Evolutionary conservation across 345 rosid species (phyloP).

Genomic region (Pistacia atlantica): DNA sequence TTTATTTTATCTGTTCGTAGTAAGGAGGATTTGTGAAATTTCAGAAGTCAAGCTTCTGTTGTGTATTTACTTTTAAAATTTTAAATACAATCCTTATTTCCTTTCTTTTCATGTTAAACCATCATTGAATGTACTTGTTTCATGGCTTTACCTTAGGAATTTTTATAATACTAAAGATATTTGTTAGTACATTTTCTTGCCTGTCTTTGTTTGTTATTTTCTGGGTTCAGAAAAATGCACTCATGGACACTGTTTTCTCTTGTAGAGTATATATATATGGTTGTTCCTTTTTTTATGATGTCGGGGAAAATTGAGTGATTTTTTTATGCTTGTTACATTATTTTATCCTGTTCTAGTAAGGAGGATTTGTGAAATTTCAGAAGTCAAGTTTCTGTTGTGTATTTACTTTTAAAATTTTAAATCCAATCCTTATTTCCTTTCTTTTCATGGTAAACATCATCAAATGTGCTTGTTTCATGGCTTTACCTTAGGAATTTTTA

Average conservation of each 20-base stretch:
- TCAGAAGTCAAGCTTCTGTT: neutral
- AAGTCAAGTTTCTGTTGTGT: neutral
- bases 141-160: slow-evolving; percentile 6
- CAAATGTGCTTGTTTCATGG: slow-evolving; percentile 1
- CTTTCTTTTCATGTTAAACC: neutral
- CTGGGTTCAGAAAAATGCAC: slow-evolving; percentile 2
- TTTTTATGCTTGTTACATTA: neutral
- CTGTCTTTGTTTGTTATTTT: neutral
- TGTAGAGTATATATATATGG: slow-evolving; percentile 4
- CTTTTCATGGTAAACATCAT: neutral
- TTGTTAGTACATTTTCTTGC: neutral
- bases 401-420: neutral
- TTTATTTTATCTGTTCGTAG: neutral
- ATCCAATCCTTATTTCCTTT: neutral
- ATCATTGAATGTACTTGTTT: neutral
- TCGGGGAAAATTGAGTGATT: neutral
- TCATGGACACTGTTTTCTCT: slow-evolving; percentile 15
- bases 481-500: slow-evolving; percentile 1
- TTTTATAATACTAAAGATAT: neutral
- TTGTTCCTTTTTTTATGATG: neutral
- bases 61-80: neutral
- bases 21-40: neutral
- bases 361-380: neutral
- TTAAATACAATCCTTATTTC: neutral
- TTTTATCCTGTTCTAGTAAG: neutral